Percentiles rank a stretch among this genome's conserved stretches.
These are phyloP conservation scores for Puya raimondii DNA, from an alignment of 176 grass and related monocot genomes.

Conservation along the genomic window DNA sequence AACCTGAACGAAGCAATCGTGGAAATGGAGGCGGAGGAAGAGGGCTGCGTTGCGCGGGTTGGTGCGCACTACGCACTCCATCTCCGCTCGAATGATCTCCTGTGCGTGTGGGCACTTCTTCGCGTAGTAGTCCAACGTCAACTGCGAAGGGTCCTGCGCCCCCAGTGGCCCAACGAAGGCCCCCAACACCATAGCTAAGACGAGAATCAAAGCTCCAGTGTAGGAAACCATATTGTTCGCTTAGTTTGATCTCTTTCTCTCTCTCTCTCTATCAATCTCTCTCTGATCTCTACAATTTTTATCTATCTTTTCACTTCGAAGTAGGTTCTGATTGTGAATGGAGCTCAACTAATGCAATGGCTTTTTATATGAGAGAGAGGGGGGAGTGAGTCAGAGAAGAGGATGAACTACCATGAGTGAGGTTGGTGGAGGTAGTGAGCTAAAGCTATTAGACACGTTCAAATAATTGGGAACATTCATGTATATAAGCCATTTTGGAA, in stretches of 20 bases:
- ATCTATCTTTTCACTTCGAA: neutral
- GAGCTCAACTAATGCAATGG: conserved; percentile 6
- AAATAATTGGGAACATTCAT: neutral
- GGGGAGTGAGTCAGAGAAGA: conserved; percentile 47
- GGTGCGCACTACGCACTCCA: conserved; percentile 55
- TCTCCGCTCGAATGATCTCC: conserved; percentile 62
- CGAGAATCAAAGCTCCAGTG: conserved; percentile 15
- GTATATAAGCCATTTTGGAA: neutral
- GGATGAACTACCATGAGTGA: conserved; percentile 60
- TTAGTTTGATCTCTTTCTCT: neutral
- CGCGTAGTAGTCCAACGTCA: conserved; percentile 73
- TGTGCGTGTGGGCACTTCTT: conserved; percentile 65
- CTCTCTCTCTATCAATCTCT: no score
- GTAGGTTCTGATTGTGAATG: neutral
- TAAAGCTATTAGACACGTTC: conserved; percentile 13
- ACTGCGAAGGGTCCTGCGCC: conserved; percentile 52
- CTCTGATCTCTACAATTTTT: no score
- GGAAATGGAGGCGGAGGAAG: conserved; percentile 84
- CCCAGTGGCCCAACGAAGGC: neutral
- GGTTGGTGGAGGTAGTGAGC: conserved; percentile 70
- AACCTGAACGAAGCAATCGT: conserved; percentile 97
- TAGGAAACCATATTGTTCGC: neutral
- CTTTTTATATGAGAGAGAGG: conserved; percentile 28
- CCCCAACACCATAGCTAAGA: conserved; percentile 19
- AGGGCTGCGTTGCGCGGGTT: conserved; percentile 68